These are phyloP conservation scores for Achlya hypogyna DNA, from an alignment of 352 stramenopile genomes.

Conservation along the genomic window DNA sequence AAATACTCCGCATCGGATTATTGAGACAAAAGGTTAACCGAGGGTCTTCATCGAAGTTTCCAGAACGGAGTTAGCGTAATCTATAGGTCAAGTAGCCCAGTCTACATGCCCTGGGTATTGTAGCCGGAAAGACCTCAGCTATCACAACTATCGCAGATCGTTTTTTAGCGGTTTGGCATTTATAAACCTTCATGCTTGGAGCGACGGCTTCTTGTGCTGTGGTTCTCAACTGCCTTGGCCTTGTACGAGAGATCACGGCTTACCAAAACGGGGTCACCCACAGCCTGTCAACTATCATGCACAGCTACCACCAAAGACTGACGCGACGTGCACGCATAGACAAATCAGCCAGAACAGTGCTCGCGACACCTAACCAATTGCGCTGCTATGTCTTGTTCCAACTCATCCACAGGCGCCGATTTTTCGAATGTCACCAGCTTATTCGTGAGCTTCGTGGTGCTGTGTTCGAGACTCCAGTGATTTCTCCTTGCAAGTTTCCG, in stretches of 20 bases:
- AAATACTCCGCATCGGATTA: too few relatives aligned
- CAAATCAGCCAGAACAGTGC: neutral
- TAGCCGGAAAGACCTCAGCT: too few relatives aligned
- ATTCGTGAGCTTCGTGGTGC: neutral
- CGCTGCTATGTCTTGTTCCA: constrained; percentile 1
- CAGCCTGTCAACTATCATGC: neutral
- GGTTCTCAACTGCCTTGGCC: neutral
- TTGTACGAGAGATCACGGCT: neutral
- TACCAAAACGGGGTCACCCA: neutral
- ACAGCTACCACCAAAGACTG: neutral
- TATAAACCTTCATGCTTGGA: neutral
- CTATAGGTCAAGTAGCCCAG: too few relatives aligned
- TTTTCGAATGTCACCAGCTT: neutral
- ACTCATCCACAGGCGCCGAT: neutral
- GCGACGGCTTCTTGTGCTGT: neutral
- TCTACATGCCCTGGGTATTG: too few relatives aligned
- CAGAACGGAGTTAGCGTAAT: too few relatives aligned
- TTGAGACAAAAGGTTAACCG: too few relatives aligned
- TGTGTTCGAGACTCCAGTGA: neutral
- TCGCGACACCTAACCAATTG: neutral
- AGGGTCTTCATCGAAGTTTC: too few relatives aligned
- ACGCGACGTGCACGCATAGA: neutral
- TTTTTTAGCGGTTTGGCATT: neutral
- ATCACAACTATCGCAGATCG: too few relatives aligned
- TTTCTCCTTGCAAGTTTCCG: neutral